Evolutionary conservation across 1,284 basidiomycete genomes (phyloP).

Genomic region (Fistulinella staudtii): DNA sequence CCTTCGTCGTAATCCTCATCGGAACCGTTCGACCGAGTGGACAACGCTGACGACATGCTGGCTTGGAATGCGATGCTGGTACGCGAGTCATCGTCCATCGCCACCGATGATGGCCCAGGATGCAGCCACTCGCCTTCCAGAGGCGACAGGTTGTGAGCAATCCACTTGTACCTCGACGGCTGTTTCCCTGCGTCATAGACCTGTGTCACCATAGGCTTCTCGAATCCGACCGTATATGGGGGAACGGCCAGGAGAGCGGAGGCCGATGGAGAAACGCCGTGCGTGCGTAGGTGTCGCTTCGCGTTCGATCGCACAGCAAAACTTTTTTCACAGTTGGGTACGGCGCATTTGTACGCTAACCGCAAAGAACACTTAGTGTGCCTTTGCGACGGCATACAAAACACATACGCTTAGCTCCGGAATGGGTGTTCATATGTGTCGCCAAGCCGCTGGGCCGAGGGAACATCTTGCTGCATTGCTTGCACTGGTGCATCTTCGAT

Average conservation of each 20-base stretch:
- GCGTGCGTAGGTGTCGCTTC: slow-evolving; percentile 54
- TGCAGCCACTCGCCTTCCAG: slow-evolving; percentile 21
- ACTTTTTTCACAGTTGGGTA: slow-evolving; percentile 45
- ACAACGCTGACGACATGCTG: slow-evolving; percentile 29
- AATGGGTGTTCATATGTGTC: slow-evolving; percentile 68
- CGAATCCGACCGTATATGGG: slow-evolving; percentile 42
- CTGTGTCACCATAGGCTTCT: slow-evolving; percentile 41
- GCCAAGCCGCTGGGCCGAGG: slow-evolving; percentile 59
- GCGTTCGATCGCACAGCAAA: slow-evolving; percentile 64
- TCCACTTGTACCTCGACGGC: slow-evolving; percentile 43
- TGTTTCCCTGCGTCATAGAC: slow-evolving; percentile 40
- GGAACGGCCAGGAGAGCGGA: slow-evolving; percentile 23
- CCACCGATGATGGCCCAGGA: slow-evolving; percentile 18
- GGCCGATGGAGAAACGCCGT: slow-evolving; percentile 39
- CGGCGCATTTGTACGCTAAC: slow-evolving; percentile 49
- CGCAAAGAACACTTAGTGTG: slow-evolving; percentile 8
- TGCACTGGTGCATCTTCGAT: slow-evolving; percentile 51
- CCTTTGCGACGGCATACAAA: slow-evolving; percentile 3
- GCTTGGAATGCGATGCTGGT: slow-evolving; percentile 19
- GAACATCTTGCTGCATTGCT: slow-evolving; percentile 54
- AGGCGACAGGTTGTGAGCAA: slow-evolving; percentile 34
- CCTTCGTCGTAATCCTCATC: slow-evolving; percentile 26
- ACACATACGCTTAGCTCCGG: slow-evolving; percentile 55
- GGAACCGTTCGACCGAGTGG: slow-evolving; percentile 22
- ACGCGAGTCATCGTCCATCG: slow-evolving; percentile 9